Conservation (phyloP, 176 grass and related monocot genomes). For the Rhynchospora pubera region DNA sequence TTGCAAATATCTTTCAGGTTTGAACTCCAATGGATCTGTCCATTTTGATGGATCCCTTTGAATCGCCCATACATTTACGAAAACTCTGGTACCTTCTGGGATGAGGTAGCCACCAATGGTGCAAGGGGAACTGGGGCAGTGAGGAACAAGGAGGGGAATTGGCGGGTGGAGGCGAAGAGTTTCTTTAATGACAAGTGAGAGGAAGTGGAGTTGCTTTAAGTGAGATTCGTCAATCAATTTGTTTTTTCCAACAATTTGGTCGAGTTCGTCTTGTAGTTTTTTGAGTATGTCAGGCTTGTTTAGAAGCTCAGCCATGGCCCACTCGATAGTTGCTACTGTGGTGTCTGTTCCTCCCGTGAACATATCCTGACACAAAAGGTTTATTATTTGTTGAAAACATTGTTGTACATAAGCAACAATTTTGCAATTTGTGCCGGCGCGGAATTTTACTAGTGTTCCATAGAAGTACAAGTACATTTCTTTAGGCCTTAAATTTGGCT, state of each 20-base stretch:
- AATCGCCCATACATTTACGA: conserved; percentile 43
- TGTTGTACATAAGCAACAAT: not conserved
- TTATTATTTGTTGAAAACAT: not conserved
- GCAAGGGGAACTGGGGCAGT: conserved; percentile 30
- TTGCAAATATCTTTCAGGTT: conserved; percentile 32
- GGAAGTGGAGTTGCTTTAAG: conserved; percentile 29
- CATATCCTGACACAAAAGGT: conserved; percentile 28
- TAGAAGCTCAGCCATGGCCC: conserved; percentile 41
- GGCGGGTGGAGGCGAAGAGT: conserved; percentile 33
- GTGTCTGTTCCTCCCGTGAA: conserved; percentile 36
- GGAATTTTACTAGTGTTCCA: not conserved
- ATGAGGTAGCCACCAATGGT: conserved; percentile 23
- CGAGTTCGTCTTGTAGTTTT: conserved; percentile 25
- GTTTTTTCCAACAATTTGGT: conserved; percentile 25
- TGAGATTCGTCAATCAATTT: conserved; percentile 32
- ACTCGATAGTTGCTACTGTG: conserved; percentile 33
- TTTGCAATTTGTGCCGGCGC: not conserved
- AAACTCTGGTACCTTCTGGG: conserved; percentile 28
- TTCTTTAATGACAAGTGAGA: conserved; percentile 37
- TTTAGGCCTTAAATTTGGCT: not conserved
- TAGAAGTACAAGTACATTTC: not conserved
- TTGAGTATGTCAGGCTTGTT: conserved; percentile 20
- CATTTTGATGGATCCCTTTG: conserved; percentile 23
- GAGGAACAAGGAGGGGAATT: conserved; percentile 33
- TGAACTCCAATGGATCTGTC: conserved; percentile 35